phyloP scores from a whole-genome alignment of 805 yeast species.

The Jamesozyma rosinii region DNA sequence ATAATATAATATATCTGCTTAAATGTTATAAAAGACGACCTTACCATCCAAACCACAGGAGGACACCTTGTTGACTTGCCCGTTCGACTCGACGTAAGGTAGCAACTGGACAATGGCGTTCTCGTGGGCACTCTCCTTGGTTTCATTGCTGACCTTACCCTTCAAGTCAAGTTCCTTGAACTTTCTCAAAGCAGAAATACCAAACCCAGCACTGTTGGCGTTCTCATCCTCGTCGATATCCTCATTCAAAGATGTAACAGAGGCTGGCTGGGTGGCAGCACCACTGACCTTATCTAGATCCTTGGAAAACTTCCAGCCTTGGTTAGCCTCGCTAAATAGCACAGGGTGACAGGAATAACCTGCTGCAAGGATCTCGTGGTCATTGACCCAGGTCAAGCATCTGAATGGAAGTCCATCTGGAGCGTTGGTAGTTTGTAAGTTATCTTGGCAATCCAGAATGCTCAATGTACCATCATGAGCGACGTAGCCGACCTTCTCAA shows the following conservation, averaged over 20 bases:
- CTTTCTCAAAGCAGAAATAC: slow-evolving; percentile 80
- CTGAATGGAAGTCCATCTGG: slow-evolving; percentile 63
- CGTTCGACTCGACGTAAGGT: slow-evolving; percentile 38
- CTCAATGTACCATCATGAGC: slow-evolving; percentile 82
- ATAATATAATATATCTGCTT: too few relatives aligned
- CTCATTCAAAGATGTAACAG: slow-evolving; percentile 4
- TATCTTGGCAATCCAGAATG: slow-evolving; percentile 51
- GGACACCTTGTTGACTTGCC: slow-evolving; percentile 51
- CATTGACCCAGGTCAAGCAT: slow-evolving; percentile 59
- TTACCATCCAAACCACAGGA: slow-evolving; percentile 88
- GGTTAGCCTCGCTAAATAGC: slow-evolving; percentile 61
- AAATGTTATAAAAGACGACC: slow-evolving; percentile 64
- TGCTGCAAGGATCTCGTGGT: slow-evolving; percentile 66
- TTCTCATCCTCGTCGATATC: slow-evolving; percentile 43
- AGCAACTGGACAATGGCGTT: slow-evolving; percentile 71
- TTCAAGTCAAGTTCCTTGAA: slow-evolving; percentile 91
- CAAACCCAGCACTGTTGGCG: slow-evolving; percentile 40
- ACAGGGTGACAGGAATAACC: slow-evolving; percentile 92
- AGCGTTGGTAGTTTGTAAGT: slow-evolving; percentile 16
- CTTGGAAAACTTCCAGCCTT: slow-evolving; percentile 52
- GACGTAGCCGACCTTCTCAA: slow-evolving; percentile 69
- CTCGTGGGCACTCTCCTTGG: slow-evolving; percentile 70
- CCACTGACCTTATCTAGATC: slow-evolving; percentile 44
- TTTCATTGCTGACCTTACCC: slow-evolving; percentile 56
- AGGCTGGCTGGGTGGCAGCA: slow-evolving; percentile 5